Base-by-base conservation (phyloP, 257 asterid species). In the Cynanchum wilfordii region DNA sequence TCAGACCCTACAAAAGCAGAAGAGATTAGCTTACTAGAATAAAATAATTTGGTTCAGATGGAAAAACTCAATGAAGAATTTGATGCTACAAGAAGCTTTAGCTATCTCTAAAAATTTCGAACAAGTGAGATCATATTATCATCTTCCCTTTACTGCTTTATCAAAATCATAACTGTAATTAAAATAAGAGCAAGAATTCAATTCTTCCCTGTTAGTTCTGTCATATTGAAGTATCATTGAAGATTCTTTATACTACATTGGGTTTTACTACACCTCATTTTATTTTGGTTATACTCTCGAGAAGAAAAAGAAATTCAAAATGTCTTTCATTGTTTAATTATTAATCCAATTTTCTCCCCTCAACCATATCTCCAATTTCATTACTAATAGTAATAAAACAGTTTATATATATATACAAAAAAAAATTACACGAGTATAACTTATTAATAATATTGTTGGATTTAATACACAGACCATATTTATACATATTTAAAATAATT, bases 21-120 rank as follows among this genome's bases (percentile, higher is more conserved):
- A 76, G 96, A 90, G 95, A 96, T 90, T 75, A 76, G 81, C 76
- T 76, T 69, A 13, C 24, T 69, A 38, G 44, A 9, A 64, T 64
- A 8, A 57, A 57, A 15, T 10, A 10, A 25, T 78, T 27, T 79
- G 79, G 30, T 75, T 51, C 72, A 91, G 97, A 91, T 88, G 82
- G 87, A 78, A 77, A 86, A 86, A 77, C 71, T 79, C 57, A 85
- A 79, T 74, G 96, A 89, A 68, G 96, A 93, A 24, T 89, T 94
- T 70, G 98, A 93, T 66, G 97, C 98, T 57, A 88, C 90, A 29
- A 88, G 98, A 90, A 93, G 98, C 86, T 89, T 96, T 22, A 96
- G 97, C 76, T 84, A 87, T 82, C 96, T 93, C 81, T 22, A 72
- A 79, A 71, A 89, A 88, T 81, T 93, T 93, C 81, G 97, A 93